Evolutionary conservation across 1,284 basidiomycete genomes (phyloP).

Genomic region (Tylopilus sp.): DNA sequence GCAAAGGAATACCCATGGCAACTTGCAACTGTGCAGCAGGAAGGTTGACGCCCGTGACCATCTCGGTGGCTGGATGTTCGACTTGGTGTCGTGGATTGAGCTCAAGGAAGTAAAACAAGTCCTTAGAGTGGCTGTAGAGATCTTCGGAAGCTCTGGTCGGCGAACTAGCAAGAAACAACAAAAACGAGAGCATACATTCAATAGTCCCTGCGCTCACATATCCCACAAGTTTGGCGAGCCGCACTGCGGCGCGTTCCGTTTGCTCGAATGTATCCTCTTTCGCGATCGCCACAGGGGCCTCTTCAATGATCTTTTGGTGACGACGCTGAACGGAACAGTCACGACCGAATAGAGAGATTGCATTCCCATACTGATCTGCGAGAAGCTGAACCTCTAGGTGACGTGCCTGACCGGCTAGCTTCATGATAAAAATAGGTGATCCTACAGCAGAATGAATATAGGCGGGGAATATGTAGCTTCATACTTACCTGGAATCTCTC

Average conservation of each 20-base stretch:
- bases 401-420: slow-evolving; percentile 96
- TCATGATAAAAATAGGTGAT: slow-evolving; percentile 99
- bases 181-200: slow-evolving; percentile 75
- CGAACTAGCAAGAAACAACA: background rate
- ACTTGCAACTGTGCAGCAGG: slow-evolving; percentile 98
- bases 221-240: slow-evolving; percentile 97
- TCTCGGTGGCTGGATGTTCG: slow-evolving; percentile 99
- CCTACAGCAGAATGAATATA: slow-evolving; percentile 61
- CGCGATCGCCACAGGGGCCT: slow-evolving; percentile 98
- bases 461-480: slow-evolving; percentile 3
- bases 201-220: slow-evolving; percentile 99
- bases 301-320: slow-evolving; percentile 99
- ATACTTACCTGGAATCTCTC: slow-evolving; percentile 92
- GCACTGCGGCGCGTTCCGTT: slow-evolving; percentile 99
- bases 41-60: slow-evolving; percentile 98
- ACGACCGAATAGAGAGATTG: slow-evolving; percentile 98
- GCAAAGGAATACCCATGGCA: slow-evolving; percentile 98
- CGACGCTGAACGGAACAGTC: slow-evolving; percentile 99
- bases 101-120: slow-evolving; percentile 98
- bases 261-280: slow-evolving; percentile 91
- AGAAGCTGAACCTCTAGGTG: slow-evolving; percentile 99
- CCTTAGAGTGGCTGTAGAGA: slow-evolving; percentile 95
- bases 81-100: slow-evolving; percentile 99
- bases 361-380: slow-evolving; percentile 99
- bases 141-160: slow-evolving; percentile 60